Conservation (phyloP, 176 grass and related monocot species). For the Carex parvula region DNA sequence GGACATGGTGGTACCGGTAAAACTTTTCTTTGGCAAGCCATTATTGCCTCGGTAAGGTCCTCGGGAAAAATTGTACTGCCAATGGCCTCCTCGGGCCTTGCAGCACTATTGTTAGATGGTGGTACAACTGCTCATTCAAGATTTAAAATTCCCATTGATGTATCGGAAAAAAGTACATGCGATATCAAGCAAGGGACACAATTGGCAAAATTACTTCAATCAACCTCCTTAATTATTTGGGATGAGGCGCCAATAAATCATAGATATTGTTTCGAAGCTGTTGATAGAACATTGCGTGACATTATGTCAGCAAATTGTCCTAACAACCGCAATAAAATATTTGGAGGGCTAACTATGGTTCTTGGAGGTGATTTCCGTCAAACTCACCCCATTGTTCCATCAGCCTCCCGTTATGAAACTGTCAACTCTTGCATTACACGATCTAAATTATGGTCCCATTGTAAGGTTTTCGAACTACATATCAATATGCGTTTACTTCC, state of each 20-base stretch:
- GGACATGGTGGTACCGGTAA: conserved; percentile 26
- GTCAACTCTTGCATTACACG: background rate
- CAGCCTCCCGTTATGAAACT: background rate
- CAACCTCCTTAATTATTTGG: conserved; percentile 16
- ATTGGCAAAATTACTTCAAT: conserved; percentile 12
- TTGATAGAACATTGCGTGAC: conserved; percentile 22
- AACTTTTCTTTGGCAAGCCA: conserved; percentile 27
- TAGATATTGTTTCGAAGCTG: background rate
- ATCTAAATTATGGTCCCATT: background rate
- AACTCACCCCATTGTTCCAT: background rate
- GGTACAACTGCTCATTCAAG: conserved; percentile 29
- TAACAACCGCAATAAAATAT: background rate
- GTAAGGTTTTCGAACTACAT: background rate
- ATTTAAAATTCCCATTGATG: conserved; percentile 31
- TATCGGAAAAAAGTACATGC: conserved; percentile 6
- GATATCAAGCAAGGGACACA: conserved; percentile 21
- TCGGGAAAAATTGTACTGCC: conserved; percentile 14
- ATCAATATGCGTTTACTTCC: background rate
- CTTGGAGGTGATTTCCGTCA: background rate
- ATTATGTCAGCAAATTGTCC: background rate
- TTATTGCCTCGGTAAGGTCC: background rate
- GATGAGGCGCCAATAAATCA: conserved; percentile 19
- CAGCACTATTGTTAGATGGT: conserved; percentile 3
- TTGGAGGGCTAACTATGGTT: background rate
- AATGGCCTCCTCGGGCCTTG: conserved; percentile 18